Evolutionary conservation across 768 basidiomycete genomes (phyloP), one percentile per base, ranked within the genome.

Genomic region (Trametes coccinea): DNA sequence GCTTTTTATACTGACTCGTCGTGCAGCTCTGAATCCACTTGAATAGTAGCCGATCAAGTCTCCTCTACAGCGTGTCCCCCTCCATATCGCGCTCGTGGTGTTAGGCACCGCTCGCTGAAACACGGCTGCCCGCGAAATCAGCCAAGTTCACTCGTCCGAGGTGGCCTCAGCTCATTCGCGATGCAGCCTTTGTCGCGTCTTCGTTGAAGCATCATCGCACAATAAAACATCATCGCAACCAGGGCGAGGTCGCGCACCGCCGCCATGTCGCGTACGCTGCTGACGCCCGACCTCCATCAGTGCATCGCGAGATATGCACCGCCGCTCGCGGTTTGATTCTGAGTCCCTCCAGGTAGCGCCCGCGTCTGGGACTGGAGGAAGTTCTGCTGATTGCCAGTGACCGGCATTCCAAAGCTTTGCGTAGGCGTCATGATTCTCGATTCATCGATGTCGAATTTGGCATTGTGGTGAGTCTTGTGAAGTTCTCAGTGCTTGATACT

Each of bases 91-190:
- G 37, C 56, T 57, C 48, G 30, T 41, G 30, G 56, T 29, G 47
- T 48, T 44, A n/a, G 48, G 10, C 40, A 50, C 39, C 14, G 56
- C 47, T 27, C 47, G 2, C 39, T 50, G 56, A 58, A 58, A 58
- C 56, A 43, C 27, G 16, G 3, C 16, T 37, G 14, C 4, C 31
- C 9, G 14, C 14, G 17, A 34, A 8, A 17, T n/a, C 30, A 33
- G 16, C n/a, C 4, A 40, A 22, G 11, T 11, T 46, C 22, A n/a
- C 31, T 10, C 33, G 11, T 51, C 49, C 49, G 29, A 33, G 53
- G 45, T 34, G 16, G 22, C 53, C 43, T n/a, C 0, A 37, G 11
- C 34, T 37, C 34, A 5, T 37, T 37, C 11, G 6, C 34, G 34
- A 11, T 37, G 6, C 34, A 11, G 34, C 34, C 34, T 37, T 11